Percentiles rank a stretch among this genome's conserved stretches.
Conservation (phyloP, 768 basidiomycete species). For the Pluteus cervinus region DNA sequence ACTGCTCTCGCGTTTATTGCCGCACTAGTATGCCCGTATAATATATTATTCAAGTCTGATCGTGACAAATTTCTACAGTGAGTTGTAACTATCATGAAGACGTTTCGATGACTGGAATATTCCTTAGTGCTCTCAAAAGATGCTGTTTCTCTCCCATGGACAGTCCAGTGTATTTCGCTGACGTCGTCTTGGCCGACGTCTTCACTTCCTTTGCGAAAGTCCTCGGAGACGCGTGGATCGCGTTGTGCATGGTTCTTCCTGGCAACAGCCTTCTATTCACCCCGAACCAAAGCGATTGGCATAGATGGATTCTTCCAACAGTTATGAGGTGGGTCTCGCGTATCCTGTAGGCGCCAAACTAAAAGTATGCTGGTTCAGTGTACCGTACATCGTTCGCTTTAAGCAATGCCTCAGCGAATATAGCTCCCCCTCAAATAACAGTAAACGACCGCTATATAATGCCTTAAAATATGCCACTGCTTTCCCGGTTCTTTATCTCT, state of each 20-base stretch:
- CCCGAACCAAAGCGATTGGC: conserved; percentile 56
- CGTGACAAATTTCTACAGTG: conserved; percentile 76
- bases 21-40: conserved; percentile 60
- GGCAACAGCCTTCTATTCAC: conserved; percentile 68
- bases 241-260: conserved; percentile 78
- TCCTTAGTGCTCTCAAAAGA: conserved; percentile 66
- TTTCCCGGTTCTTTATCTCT: conserved; percentile 93
- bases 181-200: conserved; percentile 92
- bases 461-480: conserved; percentile 95
- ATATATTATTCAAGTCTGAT: conserved; percentile 62
- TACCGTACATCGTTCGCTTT: conserved; percentile 88
- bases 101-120: conserved; percentile 5
- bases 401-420: conserved; percentile 94
- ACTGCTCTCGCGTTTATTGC: conserved; percentile 53
- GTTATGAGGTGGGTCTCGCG: conserved; percentile 71
- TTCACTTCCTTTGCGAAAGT: conserved; percentile 97
- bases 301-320: conserved; percentile 72
- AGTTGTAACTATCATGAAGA: conserved; percentile 8
- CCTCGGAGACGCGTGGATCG: conserved; percentile 90
- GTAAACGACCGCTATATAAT: conserved; percentile 75
- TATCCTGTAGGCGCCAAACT: background rate
- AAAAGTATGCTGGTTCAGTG: conserved; percentile 24
- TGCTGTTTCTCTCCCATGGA: conserved; percentile 63
- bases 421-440: conserved; percentile 52
- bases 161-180: conserved; percentile 75